Base-by-base conservation (phyloP, 495 filamentous ascomycete species). In the Penicillium egyptiacum region DNA sequence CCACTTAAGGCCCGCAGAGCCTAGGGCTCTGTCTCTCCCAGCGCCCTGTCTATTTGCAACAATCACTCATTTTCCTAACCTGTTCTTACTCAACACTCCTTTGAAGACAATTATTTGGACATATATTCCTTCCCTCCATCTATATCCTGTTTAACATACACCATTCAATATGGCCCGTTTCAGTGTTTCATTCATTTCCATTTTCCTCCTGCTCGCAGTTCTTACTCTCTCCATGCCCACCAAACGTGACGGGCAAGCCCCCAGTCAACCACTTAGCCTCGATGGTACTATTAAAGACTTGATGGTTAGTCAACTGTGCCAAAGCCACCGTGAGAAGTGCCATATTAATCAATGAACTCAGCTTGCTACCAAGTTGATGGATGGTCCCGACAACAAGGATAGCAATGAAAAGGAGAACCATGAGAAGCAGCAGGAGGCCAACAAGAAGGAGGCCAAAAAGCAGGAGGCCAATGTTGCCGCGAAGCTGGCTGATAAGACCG, bases 101-200 rank as follows among this genome's bases (percentile, higher is more conserved):
- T 62, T 50, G 12, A 10, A 16, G 16, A 28, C 47, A 50, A 50
- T 31, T 31, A 12, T 17, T 31, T 64, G 51, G 47, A 58, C 55
- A 67, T 60, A 56, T 40, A 48, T 51, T 48, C 2, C 12, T 54
- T 61, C 47, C 20, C 5, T 23, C 30, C 12, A 44, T 53, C 33
- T 56, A 52, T 19, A 60, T 59, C 53, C 54, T 62, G 41, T 30
- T 37, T 14, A 28, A 41, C 22, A 46, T 43, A 60, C 10, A 51
- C 20, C 56, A 31, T 57, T 31, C 63, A 71, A 28, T 62, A 78
- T 78, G 75, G 65, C 71, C 31, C 75, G 70, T 35, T 59, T 73
- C 64, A 73, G 30, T 37, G 37, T 74, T 39, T 71, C 68, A 28
- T 58, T 71, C 58, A 55, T 76, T 17, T 63, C 68, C 41, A 49